Evolutionary conservation across 148 eudicot species (phyloP).

Genomic region (Chenopodium album): DNA sequence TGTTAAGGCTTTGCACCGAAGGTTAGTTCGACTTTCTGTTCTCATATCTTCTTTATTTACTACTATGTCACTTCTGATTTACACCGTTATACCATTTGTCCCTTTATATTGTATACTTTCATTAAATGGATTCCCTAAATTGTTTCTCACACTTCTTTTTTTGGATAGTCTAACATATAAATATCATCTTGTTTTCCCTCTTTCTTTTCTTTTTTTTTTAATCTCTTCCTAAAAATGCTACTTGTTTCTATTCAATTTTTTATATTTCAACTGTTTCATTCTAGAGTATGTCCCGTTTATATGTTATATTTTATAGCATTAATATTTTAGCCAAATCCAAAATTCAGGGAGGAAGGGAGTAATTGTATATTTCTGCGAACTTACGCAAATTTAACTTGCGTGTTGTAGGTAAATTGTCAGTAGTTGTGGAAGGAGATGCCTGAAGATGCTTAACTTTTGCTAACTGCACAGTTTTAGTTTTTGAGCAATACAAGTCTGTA

Average conservation of each 20-base stretch:
- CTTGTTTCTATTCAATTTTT: background rate
- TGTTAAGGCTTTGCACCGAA: constrained; percentile 51
- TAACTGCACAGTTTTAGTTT: background rate
- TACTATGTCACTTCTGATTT: background rate
- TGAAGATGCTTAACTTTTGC: background rate
- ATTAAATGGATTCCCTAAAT: background rate
- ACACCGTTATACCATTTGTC: too few relatives aligned
- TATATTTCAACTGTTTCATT: background rate
- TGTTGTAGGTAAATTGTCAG: constrained; percentile 15
- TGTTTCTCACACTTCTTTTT: background rate
- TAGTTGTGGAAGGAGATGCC: background rate
- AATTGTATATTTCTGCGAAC: background rate
- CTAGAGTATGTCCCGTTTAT: background rate
- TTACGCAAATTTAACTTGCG: background rate
- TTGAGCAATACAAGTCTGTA: background rate
- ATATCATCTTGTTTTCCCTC: background rate
- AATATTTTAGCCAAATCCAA: background rate
- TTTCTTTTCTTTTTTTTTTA: too few relatives aligned
- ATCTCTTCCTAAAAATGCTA: background rate
- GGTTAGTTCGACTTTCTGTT: constrained; percentile 41
- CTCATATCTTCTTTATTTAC: background rate
- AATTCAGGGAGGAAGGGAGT: background rate
- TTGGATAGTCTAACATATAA: too few relatives aligned
- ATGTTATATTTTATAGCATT: background rate
- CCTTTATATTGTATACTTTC: background rate